Conservation (phyloP, 2,329 filamentous ascomycete species). For the Xylariaceae sp. region DNA sequence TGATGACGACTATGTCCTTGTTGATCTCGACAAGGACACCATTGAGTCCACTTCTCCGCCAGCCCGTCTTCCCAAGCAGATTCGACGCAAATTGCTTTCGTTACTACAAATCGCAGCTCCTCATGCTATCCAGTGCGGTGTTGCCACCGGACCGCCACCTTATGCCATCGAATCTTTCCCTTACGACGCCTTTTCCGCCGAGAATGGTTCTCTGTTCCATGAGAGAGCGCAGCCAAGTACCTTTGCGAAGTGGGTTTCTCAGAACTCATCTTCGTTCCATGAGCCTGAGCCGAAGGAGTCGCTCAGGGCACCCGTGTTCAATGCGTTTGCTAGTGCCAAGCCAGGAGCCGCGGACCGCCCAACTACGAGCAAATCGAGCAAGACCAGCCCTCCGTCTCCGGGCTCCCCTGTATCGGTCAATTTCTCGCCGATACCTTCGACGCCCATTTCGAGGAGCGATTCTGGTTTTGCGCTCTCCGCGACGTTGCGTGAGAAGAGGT, state of each 20-base stretch:
- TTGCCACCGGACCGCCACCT: conserved; percentile 79
- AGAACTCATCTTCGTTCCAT: conserved; percentile 85
- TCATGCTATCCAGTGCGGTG: conserved; percentile 80
- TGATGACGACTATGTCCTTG: conserved; percentile 90
- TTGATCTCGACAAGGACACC: conserved; percentile 86
- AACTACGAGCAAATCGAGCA: conserved; percentile 62
- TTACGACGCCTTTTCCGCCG: conserved; percentile 81
- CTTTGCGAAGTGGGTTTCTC: conserved; percentile 77
- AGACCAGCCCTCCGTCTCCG: conserved; percentile 57
- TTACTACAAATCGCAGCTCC: conserved; percentile 86
- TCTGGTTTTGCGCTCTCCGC: conserved; percentile 83
- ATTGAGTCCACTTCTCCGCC: conserved; percentile 80
- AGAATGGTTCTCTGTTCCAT: conserved; percentile 76
- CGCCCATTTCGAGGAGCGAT: conserved; percentile 81
- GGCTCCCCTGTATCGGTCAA: conserved; percentile 72
- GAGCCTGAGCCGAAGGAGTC: conserved; percentile 52
- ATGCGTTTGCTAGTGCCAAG: conserved; percentile 78
- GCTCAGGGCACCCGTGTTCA: conserved; percentile 68
- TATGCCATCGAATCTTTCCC: conserved; percentile 93
- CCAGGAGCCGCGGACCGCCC: conserved; percentile 69
- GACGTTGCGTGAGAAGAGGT: conserved; percentile 87
- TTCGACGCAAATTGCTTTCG: conserved; percentile 82
- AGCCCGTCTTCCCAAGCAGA: conserved; percentile 76
- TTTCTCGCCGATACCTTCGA: conserved; percentile 71
- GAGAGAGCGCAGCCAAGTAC: conserved; percentile 64